Evolutionary conservation across 129 eudicot species (phyloP), one percentile per base, ranked within the genome.

Genomic region (Chrysanthemum lavandulifolium): DNA sequence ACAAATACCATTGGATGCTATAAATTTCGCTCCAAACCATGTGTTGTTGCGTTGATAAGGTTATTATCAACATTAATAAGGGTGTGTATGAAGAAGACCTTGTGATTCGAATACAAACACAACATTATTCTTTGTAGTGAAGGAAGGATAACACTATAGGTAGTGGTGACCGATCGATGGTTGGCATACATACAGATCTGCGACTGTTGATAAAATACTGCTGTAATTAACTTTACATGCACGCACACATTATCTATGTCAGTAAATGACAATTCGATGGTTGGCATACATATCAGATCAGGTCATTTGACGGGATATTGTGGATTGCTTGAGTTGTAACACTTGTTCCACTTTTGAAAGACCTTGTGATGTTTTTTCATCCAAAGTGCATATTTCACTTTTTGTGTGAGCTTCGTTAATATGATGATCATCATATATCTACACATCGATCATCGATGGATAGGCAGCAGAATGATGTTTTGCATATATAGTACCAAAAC

Each of bases 181-280:
- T 13, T 89, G 98, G 92, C 89, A 88, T 72, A 93, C 98, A 8
- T 93, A 83, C 90, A 82, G 92, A 85, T 89, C 96, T 53, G 96
- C 96, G 18, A 93, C 98, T 13, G 82, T 93, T 18, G 98, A 97
- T 93, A 89, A 84, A 10, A 2, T 27, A 27, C 31, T 27, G 0
- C 31, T 3, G 31, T 29, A 29, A 29, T 29, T 29, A 29, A 29
- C 4, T 29, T 29, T 29, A 29, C 31, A 29, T 3, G 4, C 31
- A 3, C 4, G 31, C 31, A 29, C 31, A 29, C 31, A 29, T 29
- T 3, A 29, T 29, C 4, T 2, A 29, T 29, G 31, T 29, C 31
- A 29, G 0, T 29, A 29, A 29, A 29, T 29, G 31, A 29, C 31
- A 29, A 29, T 29, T 29, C 99, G 97, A 3, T 90, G 97, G 96